Base-by-base conservation (phyloP, 306 rosid genomes). In the Carpinus viminea region DNA sequence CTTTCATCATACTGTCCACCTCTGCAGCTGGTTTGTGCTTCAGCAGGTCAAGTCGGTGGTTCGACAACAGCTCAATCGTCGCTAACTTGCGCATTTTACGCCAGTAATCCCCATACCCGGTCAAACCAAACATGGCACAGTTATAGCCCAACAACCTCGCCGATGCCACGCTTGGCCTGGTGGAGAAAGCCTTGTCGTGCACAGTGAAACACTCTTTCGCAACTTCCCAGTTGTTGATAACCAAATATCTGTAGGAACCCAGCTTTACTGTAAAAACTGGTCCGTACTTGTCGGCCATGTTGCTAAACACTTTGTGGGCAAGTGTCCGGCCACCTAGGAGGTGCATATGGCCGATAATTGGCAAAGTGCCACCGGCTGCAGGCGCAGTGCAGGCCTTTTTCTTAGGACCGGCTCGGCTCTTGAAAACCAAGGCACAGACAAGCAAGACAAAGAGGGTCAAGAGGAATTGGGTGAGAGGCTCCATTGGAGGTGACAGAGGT, bases 231-330 rank as follows among this genome's bases (percentile, higher is more conserved):
- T 46, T 75, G 24, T 69, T 85, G 48, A 85, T 18, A 16, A 85
- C 56, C 48, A 85, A 43, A 52, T 46, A 76, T 59, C 41, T 72
- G 3, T 66, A 34, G 11, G 81, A 78, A 71, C 84, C 84, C 59
- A 85, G 68, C 65, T 21, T 82, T 56, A 85, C 72, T n/a, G 82
- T 85, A 74, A 79, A 82, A 45, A 73, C 60, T 12, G 83, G 84
- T 57, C 88, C 84, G 5, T 82, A 60, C 41, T 72, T 75, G 70
- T 82, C 86, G 2, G 88, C 88, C 88, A 75, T 74, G 75, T 73
- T 15, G 11, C 72, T 79, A 20, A 82, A 52, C 16, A 79, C 75
- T 76, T 45, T 41, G 54, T 85, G 88, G 10, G 70, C 26, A 0
- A 51, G 79, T 56, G 75, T 70, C 3, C 48, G 47, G 41, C 74